Evolutionary conservation across 2,329 filamentous ascomycete genomes (phyloP).

Genomic region (Epichloe sibirici): DNA sequence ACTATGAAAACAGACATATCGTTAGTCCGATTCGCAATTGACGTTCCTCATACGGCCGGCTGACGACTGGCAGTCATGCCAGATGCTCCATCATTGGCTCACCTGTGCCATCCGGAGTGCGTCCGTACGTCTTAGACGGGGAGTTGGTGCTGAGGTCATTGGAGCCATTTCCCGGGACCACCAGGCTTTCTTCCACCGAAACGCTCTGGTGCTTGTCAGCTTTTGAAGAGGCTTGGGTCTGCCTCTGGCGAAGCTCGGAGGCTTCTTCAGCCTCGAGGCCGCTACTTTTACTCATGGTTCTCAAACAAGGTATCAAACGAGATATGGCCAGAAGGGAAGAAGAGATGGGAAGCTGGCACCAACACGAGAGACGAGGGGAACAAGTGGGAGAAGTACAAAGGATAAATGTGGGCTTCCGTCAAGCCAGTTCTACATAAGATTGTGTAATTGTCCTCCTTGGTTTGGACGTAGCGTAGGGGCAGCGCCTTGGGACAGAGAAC

Average conservation of each 20-base stretch:
- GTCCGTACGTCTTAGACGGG: conserved; percentile 63
- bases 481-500: background rate
- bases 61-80: background rate
- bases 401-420: conserved; percentile 1
- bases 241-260: conserved; percentile 4
- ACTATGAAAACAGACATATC: conserved; percentile 38
- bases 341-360: background rate
- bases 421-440: background rate
- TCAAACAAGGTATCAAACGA: background rate
- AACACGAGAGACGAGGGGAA: background rate
- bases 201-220: background rate
- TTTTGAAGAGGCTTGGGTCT: background rate
- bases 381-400: background rate
- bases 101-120: conserved; percentile 86
- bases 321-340: background rate
- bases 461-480: background rate
- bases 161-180: background rate
- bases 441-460: background rate
- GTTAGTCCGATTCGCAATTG: conserved; percentile 6
- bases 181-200: background rate
- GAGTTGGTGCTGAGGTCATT: conserved; percentile 7
- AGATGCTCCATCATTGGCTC: conserved; percentile 26
- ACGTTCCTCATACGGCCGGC: background rate
- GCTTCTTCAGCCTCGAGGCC: conserved; percentile 1
- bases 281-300: background rate